These are phyloP conservation scores for Theobroma grandiflorum DNA, from an alignment of 441 rosid genomes.

Conservation along the genomic window DNA sequence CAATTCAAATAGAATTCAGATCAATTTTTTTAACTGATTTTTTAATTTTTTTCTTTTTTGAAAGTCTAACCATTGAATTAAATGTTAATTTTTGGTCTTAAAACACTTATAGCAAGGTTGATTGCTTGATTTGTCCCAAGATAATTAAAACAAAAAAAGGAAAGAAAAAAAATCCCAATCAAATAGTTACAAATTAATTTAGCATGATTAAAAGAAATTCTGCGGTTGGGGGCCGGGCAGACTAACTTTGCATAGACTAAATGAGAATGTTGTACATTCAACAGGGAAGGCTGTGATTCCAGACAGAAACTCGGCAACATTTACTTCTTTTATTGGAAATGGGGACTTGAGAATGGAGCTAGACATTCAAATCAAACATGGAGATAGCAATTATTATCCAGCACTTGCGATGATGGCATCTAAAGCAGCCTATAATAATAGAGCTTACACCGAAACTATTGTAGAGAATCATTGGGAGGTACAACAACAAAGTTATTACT, in stretches of 20 bases:
- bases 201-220: too few relatives aligned
- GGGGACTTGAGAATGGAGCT: slow-evolving; percentile 48
- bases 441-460: slow-evolving; percentile 40
- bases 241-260: too few relatives aligned
- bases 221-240: too few relatives aligned
- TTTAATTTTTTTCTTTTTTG: too few relatives aligned
- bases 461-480: slow-evolving; percentile 60
- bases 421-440: slow-evolving; percentile 57
- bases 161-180: not conserved
- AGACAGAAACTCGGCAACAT: slow-evolving; percentile 33
- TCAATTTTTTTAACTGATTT: too few relatives aligned
- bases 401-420: slow-evolving; percentile 61
- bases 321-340: slow-evolving; percentile 44
- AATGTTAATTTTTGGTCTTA: too few relatives aligned
- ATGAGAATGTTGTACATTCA: not conserved
- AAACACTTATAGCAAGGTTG: not conserved
- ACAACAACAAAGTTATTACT: not conserved
- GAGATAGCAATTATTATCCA: slow-evolving; percentile 43
- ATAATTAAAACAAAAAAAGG: too few relatives aligned
- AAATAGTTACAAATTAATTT: too few relatives aligned
- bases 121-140: not conserved
- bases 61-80: too few relatives aligned
- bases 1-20: too few relatives aligned
- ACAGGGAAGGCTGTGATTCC: slow-evolving; percentile 44
- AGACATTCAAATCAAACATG: slow-evolving; percentile 35